phyloP scores from a whole-genome alignment of 441 rosid genomes.

The Corymbia calophylla region DNA sequence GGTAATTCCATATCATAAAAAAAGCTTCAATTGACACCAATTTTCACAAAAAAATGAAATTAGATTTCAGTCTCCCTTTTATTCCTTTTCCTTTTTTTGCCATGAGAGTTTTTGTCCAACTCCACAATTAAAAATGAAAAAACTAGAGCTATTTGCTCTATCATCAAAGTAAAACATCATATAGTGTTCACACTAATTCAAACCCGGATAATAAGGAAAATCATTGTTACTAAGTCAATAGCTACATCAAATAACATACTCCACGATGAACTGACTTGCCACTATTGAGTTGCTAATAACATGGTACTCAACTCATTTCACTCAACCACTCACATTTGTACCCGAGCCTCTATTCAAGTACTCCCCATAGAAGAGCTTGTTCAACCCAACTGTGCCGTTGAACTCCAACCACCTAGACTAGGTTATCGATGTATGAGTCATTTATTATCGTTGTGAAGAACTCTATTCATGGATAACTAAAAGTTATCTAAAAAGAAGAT shows the following conservation, averaged over 20 bases:
- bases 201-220: not conserved
- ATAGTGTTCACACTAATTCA: not conserved
- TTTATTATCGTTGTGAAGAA: not conserved
- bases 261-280: not conserved
- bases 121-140: too few species aligned
- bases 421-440: too few species aligned
- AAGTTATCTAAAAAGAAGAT: not conserved
- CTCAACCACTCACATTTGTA: not conserved
- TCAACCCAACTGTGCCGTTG: not conserved
- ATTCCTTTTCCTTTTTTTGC: too few species aligned
- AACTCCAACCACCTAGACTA: not conserved
- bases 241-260: not conserved
- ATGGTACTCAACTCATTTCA: not conserved
- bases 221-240: rapidly evolving
- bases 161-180: not conserved
- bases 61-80: too few species aligned
- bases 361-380: not conserved
- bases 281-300: not conserved
- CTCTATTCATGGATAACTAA: not conserved
- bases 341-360: not conserved
- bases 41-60: too few species aligned
- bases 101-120: too few species aligned
- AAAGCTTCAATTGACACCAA: too few species aligned
- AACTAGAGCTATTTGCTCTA: too few species aligned
- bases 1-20: too few species aligned